phyloP scores from a whole-genome alignment of 2,329 filamentous ascomycete species.

The Fusarium pseudoanthophilum region DNA sequence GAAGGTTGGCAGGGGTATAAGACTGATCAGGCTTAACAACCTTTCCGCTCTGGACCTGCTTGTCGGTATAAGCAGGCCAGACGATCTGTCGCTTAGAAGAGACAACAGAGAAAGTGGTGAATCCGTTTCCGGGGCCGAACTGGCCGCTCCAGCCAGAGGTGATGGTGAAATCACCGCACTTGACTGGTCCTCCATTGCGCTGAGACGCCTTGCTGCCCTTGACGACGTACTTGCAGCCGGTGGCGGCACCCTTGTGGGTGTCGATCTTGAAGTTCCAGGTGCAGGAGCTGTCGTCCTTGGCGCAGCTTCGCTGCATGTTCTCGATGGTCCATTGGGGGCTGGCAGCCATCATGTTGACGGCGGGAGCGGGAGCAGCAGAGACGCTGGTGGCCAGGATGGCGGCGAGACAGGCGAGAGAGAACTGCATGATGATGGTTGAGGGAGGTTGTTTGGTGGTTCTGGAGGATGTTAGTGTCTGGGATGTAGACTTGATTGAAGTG shows the following conservation, averaged over 20 bases:
- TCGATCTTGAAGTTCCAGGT: constrained; percentile 57
- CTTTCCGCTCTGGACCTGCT: constrained; percentile 55
- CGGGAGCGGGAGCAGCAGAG: constrained; percentile 48
- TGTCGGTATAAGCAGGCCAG: constrained; percentile 65
- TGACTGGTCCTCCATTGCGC: constrained; percentile 51
- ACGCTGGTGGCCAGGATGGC: constrained; percentile 47
- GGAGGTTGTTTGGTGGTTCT: background rate
- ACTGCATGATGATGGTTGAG: constrained; percentile 52
- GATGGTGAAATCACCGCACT: constrained; percentile 61
- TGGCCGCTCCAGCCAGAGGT: constrained; percentile 66
- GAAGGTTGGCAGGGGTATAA: constrained; percentile 50
- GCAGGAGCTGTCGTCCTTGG: constrained; percentile 51
- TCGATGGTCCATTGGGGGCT: constrained; percentile 55
- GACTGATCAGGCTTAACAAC: constrained; percentile 61
- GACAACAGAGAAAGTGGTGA: constrained; percentile 63
- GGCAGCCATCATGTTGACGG: constrained; percentile 54
- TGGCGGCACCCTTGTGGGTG: constrained; percentile 54
- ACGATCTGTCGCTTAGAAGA: constrained; percentile 53
- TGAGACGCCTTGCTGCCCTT: constrained; percentile 49
- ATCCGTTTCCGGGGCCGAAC: constrained; percentile 62
- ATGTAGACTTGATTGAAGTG: background rate
- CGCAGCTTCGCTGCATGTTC: constrained; percentile 53
- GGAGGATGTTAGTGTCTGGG: background rate
- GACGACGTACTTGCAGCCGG: constrained; percentile 44
- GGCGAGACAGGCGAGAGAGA: constrained; percentile 52